Percentiles rank a stretch among this genome's conserved stretches.
Conservation (phyloP, 2,329 filamentous ascomycete species). For the Calonectria honghensis region DNA sequence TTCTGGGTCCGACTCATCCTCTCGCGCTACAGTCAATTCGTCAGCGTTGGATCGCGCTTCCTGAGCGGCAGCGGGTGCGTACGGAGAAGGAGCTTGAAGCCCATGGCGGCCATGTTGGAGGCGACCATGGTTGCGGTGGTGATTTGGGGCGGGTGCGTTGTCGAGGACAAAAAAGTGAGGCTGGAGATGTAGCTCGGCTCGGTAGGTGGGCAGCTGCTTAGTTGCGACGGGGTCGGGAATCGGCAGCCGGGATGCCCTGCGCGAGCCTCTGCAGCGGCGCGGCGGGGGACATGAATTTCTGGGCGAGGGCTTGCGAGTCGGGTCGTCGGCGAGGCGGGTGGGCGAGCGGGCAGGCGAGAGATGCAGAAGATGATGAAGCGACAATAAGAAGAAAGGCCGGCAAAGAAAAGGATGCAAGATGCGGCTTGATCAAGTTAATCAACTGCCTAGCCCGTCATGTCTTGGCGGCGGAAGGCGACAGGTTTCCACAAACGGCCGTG, state of each 20-base stretch:
- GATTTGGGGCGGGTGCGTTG: not conserved
- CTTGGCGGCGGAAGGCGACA: constrained; percentile 46
- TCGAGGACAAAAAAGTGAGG: constrained; percentile 3
- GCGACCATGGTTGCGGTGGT: constrained; percentile 48
- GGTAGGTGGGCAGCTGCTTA: constrained; percentile 24
- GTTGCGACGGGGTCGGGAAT: constrained; percentile 40
- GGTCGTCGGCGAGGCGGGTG: not conserved
- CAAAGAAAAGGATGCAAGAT: constrained; percentile 14
- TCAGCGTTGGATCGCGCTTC: constrained; percentile 41
- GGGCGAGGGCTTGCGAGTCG: constrained; percentile 10
- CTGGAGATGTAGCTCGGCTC: not conserved
- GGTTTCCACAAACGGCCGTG: constrained; percentile 43
- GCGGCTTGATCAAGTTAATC: constrained; percentile 33
- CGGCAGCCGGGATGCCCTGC: constrained; percentile 50
- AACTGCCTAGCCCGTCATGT: constrained; percentile 29
- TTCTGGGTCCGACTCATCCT: constrained; percentile 60
- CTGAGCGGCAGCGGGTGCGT: not conserved
- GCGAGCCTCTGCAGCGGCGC: constrained; percentile 53
- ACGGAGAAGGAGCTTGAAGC: constrained; percentile 59
- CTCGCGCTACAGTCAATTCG: constrained; percentile 54
- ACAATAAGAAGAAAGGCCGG: not conserved
- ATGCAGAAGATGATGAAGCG: not conserved
- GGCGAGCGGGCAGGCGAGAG: not conserved
- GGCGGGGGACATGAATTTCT: constrained; percentile 50
- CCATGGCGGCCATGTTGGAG: constrained; percentile 54